Percentiles rank a stretch among this genome's conserved stretches.
phyloP scores from a whole-genome alignment of 2,329 filamentous ascomycete species.

The Endoconidiophora laricicola region DNA sequence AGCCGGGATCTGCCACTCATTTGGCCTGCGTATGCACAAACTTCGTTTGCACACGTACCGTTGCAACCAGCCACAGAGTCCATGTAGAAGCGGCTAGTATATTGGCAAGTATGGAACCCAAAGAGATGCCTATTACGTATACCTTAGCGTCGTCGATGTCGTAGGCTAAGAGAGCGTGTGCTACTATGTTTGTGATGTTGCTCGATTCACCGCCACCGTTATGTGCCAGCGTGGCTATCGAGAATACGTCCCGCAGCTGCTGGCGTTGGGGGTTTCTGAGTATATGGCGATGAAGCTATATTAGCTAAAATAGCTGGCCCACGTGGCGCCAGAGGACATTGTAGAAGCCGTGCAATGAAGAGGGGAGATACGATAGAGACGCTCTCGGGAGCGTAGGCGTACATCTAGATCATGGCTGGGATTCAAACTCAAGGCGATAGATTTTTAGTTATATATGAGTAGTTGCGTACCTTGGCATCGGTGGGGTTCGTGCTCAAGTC shows the following conservation, averaged over 20 bases:
- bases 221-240: conserved; percentile 32
- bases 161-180: conserved; percentile 35
- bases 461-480: conserved; percentile 8
- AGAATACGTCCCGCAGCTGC: conserved; percentile 40
- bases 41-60: conserved; percentile 35
- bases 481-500: conserved; percentile 23
- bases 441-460: too few species aligned
- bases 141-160: conserved; percentile 32
- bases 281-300: conserved; percentile 36
- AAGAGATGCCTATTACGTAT: conserved; percentile 34
- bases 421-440: not conserved
- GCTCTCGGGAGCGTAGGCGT: conserved; percentile 21
- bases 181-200: conserved; percentile 42
- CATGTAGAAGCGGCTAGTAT: conserved; percentile 32
- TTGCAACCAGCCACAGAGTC: conserved; percentile 34
- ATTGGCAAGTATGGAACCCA: conserved; percentile 33
- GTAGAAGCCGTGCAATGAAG: conserved; percentile 31
- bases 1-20: conserved; percentile 34
- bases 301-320: conserved; percentile 26
- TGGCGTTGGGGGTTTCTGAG: conserved; percentile 34
- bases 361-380: conserved; percentile 27
- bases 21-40: conserved; percentile 24
- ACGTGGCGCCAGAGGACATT: conserved; percentile 32
- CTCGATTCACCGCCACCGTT: conserved; percentile 40
- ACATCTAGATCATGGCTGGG: conserved; percentile 14